A percentile compares a stretch with the other conserved stretches of the same genome.
phyloP scores from a whole-genome alignment of 2,329 filamentous ascomycete genomes.

The Aschersonia sp. region DNA sequence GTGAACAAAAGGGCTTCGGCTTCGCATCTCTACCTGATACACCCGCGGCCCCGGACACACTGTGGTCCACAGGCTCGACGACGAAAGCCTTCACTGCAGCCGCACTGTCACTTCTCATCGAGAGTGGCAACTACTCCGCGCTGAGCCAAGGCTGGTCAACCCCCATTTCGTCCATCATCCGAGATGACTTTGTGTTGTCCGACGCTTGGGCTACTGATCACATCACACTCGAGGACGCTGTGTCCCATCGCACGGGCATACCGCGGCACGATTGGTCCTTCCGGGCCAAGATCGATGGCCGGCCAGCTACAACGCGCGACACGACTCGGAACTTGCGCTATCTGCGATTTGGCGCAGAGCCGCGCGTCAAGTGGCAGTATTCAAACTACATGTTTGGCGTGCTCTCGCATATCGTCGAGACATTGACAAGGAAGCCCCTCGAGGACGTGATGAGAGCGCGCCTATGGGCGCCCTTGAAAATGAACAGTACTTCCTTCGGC shows the following conservation, averaged over 20 bases:
- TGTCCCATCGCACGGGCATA: slow-evolving; percentile 36
- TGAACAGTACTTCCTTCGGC: slow-evolving; percentile 24
- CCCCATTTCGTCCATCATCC: slow-evolving; percentile 29
- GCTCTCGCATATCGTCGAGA: slow-evolving; percentile 29
- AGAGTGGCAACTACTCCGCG: slow-evolving; percentile 19
- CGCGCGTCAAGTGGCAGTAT: slow-evolving; percentile 31
- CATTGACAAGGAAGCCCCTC: slow-evolving; percentile 19
- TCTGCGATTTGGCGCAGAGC: slow-evolving; percentile 26
- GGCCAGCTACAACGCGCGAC: slow-evolving; percentile 15
- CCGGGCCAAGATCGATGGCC: slow-evolving; percentile 13
- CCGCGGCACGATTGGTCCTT: slow-evolving; percentile 22
- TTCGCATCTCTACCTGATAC: slow-evolving; percentile 18
- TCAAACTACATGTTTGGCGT: slow-evolving; percentile 34
- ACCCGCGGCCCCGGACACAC: slow-evolving; percentile 27
- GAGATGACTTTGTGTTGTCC: slow-evolving; percentile 35
- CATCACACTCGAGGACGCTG: slow-evolving; percentile 38
- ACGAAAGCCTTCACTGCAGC: slow-evolving; percentile 42
- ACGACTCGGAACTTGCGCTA: slow-evolving; percentile 27
- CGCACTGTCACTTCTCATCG: slow-evolving; percentile 32
- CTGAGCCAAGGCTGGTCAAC: slow-evolving; percentile 28
- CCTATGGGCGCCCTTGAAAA: slow-evolving; percentile 30
- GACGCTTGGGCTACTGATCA: slow-evolving; percentile 30
- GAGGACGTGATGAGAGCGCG: slow-evolving; percentile 23
- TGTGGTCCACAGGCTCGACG: slow-evolving; percentile 40
- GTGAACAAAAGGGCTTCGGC: slow-evolving; percentile 13